phyloP scores from a whole-genome alignment of 2,329 filamentous ascomycete species.

The Chaetomium sp. region DNA sequence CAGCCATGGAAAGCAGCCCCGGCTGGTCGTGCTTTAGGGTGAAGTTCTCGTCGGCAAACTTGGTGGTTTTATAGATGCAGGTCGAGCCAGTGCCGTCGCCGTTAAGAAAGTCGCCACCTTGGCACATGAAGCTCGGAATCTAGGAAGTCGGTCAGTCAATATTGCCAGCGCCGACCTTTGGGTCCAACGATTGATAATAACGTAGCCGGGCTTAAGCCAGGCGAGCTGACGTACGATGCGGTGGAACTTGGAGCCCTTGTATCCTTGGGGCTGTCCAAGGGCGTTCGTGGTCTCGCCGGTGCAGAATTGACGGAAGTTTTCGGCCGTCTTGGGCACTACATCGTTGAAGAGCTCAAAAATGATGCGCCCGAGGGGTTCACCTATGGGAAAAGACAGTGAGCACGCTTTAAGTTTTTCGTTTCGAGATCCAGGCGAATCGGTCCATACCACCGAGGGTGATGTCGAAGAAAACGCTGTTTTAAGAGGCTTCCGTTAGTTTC shows the following conservation, averaged over 20 bases:
- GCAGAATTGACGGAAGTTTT: constrained; percentile 97
- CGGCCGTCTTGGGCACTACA: constrained; percentile 77
- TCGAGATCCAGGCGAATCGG: neutral
- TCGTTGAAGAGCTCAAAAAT: constrained; percentile 88
- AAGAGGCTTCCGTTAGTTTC: constrained; percentile 12
- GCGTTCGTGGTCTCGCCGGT: constrained; percentile 83
- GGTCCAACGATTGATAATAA: neutral
- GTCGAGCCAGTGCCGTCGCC: constrained; percentile 85
- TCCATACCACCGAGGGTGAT: constrained; percentile 61
- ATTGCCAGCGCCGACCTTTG: neutral
- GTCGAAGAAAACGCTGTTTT: constrained; percentile 30
- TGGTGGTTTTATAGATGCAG: constrained; percentile 77
- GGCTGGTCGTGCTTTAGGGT: constrained; percentile 67
- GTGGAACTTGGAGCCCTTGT: constrained; percentile 93
- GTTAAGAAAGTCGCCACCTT: constrained; percentile 92
- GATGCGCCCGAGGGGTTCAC: constrained; percentile 78
- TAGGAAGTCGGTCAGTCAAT: constrained; percentile 29
- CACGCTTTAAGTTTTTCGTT: neutral
- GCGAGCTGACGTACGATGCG: constrained; percentile 61
- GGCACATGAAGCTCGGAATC: constrained; percentile 97
- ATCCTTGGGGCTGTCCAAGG: constrained; percentile 75
- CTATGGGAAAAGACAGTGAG: constrained; percentile 38
- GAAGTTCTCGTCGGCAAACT: constrained; percentile 91
- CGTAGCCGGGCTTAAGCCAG: neutral
- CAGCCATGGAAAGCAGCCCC: constrained; percentile 88